phyloP scores from a whole-genome alignment of 257 asterid species.

The Solanum microdontum region DNA sequence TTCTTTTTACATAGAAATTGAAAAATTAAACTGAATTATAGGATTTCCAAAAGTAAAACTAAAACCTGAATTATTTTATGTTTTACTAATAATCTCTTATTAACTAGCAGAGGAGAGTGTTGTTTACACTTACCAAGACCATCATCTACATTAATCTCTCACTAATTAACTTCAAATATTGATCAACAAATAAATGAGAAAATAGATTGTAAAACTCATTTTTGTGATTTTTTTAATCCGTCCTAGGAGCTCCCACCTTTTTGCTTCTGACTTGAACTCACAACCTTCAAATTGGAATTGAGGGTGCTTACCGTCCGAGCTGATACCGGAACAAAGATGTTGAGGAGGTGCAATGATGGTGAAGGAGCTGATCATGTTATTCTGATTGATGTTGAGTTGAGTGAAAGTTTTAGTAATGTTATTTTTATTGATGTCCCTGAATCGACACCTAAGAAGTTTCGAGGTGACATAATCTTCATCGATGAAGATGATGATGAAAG shows the following conservation, averaged over 20 bases:
- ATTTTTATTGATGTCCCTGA: neutral
- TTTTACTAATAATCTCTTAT: neutral
- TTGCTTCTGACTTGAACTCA: neutral
- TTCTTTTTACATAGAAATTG: neutral
- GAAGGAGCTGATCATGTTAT: neutral
- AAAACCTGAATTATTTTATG: neutral
- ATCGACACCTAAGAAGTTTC: neutral
- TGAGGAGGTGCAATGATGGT: neutral
- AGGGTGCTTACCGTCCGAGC: fast-evolving
- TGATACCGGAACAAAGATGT: neutral
- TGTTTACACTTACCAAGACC: neutral
- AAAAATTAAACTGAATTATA: neutral
- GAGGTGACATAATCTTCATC: neutral
- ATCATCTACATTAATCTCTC: neutral
- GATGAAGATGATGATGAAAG: neutral
- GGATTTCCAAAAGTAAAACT: neutral
- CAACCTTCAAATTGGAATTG: neutral
- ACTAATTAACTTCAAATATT: neutral
- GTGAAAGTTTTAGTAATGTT: neutral
- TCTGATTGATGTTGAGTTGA: neutral
- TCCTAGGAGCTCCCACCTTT: neutral
- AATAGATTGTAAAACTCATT: neutral
- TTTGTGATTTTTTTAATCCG: fast-evolving
- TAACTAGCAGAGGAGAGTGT: neutral
- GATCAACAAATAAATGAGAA: neutral